These are phyloP conservation scores for Camellia sinensis DNA, from an alignment of 148 eudicot genomes.

Conservation along the genomic window DNA sequence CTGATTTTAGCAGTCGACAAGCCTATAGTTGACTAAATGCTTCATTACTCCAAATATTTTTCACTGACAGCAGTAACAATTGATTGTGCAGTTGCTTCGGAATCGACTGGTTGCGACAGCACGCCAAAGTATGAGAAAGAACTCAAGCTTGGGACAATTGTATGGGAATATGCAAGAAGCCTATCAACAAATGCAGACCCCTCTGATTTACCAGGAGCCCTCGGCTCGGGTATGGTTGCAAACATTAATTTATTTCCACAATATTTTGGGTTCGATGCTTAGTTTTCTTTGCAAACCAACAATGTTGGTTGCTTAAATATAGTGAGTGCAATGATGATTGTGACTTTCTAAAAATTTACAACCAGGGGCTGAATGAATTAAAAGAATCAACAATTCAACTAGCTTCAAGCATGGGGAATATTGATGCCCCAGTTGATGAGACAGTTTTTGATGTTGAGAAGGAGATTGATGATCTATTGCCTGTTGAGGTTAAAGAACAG, in stretches of 20 bases:
- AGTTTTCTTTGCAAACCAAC: neutral
- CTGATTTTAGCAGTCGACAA: neutral
- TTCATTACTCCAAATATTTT: slow-evolving; percentile 3
- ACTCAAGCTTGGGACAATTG: slow-evolving; percentile 69
- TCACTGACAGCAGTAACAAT: neutral
- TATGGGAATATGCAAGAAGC: slow-evolving; percentile 92
- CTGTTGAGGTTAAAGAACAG: slow-evolving; percentile 93
- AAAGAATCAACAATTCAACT: slow-evolving; percentile 75
- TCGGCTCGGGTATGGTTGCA: slow-evolving; percentile 47
- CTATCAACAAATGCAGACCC: slow-evolving; percentile 87
- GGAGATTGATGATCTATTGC: slow-evolving; percentile 77
- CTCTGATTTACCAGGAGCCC: slow-evolving; percentile 70
- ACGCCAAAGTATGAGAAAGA: slow-evolving; percentile 60
- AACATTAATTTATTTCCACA: neutral
- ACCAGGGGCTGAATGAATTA: slow-evolving; percentile 76
- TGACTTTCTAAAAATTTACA: neutral
- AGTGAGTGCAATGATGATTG: neutral
- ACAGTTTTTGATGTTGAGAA: slow-evolving; percentile 79
- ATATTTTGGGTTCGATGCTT: neutral
- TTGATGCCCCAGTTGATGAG: slow-evolving; percentile 81
- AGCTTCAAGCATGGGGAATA: slow-evolving; percentile 72
- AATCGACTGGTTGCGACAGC: slow-evolving; percentile 73
- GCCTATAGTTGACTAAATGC: neutral
- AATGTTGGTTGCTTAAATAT: neutral
- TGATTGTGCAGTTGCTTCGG: slow-evolving; percentile 61